phyloP scores from a whole-genome alignment of 1,139 yeast genomes.

The Suhomyces chickasaworum region DNA sequence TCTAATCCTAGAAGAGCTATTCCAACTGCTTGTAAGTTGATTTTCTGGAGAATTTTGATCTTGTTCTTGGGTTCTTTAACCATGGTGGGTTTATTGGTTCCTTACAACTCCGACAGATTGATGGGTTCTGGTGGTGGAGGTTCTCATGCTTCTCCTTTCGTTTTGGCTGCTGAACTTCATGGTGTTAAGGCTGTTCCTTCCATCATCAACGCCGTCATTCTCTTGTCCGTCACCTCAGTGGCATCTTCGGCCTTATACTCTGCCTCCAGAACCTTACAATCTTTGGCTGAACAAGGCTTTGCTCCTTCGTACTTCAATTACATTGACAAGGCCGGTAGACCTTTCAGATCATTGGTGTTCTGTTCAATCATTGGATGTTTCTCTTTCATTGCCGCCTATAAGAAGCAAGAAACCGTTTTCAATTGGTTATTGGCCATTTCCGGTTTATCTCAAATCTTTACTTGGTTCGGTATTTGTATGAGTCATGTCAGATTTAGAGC shows the following conservation, averaged over 20 bases:
- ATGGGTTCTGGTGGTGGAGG: slow-evolving; percentile 42
- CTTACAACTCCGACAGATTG: slow-evolving; percentile 39
- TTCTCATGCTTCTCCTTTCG: slow-evolving; percentile 47
- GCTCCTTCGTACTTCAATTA: slow-evolving; percentile 47
- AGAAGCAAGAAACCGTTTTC: slow-evolving; percentile 44
- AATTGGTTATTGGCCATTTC: slow-evolving; percentile 48
- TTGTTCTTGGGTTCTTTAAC: slow-evolving; percentile 45
- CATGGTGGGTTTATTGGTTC: slow-evolving; percentile 47
- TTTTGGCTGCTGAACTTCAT: slow-evolving; percentile 45
- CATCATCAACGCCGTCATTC: slow-evolving; percentile 46
- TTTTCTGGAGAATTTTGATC: slow-evolving; percentile 40
- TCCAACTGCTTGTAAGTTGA: slow-evolving; percentile 45
- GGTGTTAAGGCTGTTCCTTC: slow-evolving; percentile 43
- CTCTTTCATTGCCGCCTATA: slow-evolving; percentile 41
- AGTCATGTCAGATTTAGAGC: slow-evolving; percentile 47
- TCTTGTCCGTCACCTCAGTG: slow-evolving; percentile 48
- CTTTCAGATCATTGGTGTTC: slow-evolving; percentile 40
- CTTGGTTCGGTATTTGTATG: slow-evolving; percentile 46
- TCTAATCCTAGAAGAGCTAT: slow-evolving; percentile 43
- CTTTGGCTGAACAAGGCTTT: slow-evolving; percentile 46
- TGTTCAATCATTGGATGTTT: slow-evolving; percentile 35
- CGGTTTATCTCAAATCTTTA: slow-evolving; percentile 45
- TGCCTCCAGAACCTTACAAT: slow-evolving; percentile 45
- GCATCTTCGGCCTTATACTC: slow-evolving; percentile 49
- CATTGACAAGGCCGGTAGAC: slow-evolving; percentile 47